These are phyloP conservation scores for Gnomoniopsis smithogilvyi DNA, from an alignment of 2,329 filamentous ascomycete species.

Conservation along the genomic window DNA sequence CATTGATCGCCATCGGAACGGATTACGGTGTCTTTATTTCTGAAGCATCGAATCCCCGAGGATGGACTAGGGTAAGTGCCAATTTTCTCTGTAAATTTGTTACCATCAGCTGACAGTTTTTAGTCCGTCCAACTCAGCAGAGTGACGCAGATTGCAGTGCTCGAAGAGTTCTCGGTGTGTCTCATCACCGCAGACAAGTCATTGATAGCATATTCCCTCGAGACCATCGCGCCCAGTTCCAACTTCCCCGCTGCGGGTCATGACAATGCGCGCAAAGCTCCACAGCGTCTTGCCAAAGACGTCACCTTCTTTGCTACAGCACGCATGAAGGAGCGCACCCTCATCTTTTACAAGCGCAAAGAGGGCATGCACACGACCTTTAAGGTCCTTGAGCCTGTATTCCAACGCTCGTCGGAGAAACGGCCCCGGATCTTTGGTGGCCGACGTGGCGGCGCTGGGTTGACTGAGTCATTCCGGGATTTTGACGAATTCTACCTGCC, in stretches of 20 bases:
- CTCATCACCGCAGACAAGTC: slow-evolving; percentile 88
- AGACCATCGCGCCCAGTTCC: slow-evolving; percentile 68
- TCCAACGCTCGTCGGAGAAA: slow-evolving; percentile 87
- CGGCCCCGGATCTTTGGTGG: slow-evolving; percentile 65
- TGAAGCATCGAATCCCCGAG: slow-evolving; percentile 82
- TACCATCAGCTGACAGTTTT: slow-evolving; percentile 19
- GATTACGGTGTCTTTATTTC: slow-evolving; percentile 92
- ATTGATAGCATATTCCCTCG: slow-evolving; percentile 89
- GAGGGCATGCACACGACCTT: slow-evolving; percentile 91
- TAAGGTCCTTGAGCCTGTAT: slow-evolving; percentile 93
- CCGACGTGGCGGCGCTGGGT: slow-evolving; percentile 60
- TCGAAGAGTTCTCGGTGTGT: slow-evolving; percentile 94
- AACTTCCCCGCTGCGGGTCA: slow-evolving; percentile 59
- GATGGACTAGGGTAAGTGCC: slow-evolving; percentile 75
- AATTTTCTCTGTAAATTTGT: background rate
- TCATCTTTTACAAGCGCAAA: slow-evolving; percentile 96
- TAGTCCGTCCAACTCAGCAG: slow-evolving; percentile 72
- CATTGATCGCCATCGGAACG: slow-evolving; percentile 90
- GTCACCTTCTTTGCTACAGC: slow-evolving; percentile 96
- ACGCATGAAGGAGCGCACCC: slow-evolving; percentile 91
- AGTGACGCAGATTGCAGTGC: slow-evolving; percentile 89
- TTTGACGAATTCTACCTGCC: slow-evolving; percentile 99
- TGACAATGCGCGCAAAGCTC: slow-evolving; percentile 79
- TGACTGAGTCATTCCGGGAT: slow-evolving; percentile 94
- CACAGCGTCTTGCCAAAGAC: slow-evolving; percentile 87